Evolutionary conservation across 192 early-diverging fungal genomes (phyloP).

Genomic region (Pilobolus umbonatus): DNA sequence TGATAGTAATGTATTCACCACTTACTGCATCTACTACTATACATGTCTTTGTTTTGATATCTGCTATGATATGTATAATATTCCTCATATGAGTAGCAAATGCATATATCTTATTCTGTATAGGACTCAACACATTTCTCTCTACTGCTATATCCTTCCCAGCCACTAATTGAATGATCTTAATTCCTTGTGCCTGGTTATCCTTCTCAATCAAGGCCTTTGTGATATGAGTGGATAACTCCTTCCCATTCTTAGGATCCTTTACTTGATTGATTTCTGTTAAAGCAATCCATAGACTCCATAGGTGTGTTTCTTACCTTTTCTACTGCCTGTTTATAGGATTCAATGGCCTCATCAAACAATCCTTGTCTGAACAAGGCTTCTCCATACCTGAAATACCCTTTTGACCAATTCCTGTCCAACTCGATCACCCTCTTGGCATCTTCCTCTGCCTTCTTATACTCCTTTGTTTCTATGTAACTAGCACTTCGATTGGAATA

Average conservation of each 20-base stretch:
- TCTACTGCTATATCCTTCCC: constrained; percentile 66
- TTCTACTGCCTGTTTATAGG: constrained; percentile 38
- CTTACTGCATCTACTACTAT: constrained; percentile 79
- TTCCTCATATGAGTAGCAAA: constrained; percentile 83
- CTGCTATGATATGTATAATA: constrained; percentile 78
- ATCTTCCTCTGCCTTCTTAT: constrained; percentile 9
- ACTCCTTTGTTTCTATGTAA: constrained; percentile 17
- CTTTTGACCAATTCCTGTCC: constrained; percentile 40
- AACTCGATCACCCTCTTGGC: constrained; percentile 32
- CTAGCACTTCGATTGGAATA: constrained; percentile 37
- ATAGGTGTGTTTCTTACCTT: constrained; percentile 18
- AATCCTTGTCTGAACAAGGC: constrained; percentile 46
- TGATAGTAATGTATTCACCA: constrained; percentile 51
- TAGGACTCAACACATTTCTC: constrained; percentile 51
- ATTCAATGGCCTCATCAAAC: constrained; percentile 44
- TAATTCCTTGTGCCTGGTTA: constrained; percentile 47
- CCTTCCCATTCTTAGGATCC: constrained; percentile 43
- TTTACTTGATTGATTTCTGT: constrained; percentile 13
- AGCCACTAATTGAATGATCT: constrained; percentile 61
- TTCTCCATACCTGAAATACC: constrained; percentile 59
- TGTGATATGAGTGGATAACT: constrained; percentile 46
- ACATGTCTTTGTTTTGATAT: constrained; percentile 62
- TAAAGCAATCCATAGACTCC: background rate
- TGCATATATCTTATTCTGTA: constrained; percentile 70
- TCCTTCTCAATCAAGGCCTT: constrained; percentile 51